Base-by-base conservation (phyloP, 2,329 filamentous ascomycete species). In the Botrytis pseudocinerea region DNA sequence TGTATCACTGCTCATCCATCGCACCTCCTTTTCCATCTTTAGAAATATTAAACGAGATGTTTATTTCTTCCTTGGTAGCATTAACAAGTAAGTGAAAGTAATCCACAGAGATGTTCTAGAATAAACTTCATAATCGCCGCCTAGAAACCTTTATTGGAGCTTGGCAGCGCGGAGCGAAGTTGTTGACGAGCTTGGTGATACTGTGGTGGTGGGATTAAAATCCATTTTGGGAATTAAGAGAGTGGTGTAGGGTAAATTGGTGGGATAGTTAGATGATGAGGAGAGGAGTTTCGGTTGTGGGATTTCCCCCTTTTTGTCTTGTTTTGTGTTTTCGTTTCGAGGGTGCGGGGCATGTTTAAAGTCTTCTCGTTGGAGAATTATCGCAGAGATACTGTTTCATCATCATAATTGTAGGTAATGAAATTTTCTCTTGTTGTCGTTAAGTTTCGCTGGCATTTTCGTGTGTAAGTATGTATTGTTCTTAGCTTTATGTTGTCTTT, bases 361-460 rank as follows among this genome's bases (percentile, higher is more conserved):
- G 14, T 16, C 7, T 12, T 12, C 5, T n/a, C 6, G 1, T 0
- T 51, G 25, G 5, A n/a, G 22, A 51, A 14, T n/a, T 4, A 6
- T 25, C 5, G 10, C 1, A n/a, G 2, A 14, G 10, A n/a, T 51
- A 14, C 1, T 12, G 0, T 25, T 0, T 0, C n/a, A 14, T 25
- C 0, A 6, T 51, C 22, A 6, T 51, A n/a, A 14, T 25, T 51
- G 4, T 51, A 7, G 5, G 48, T 51, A 9, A n/a, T n/a, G 4
- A 6, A 4, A n/a, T 51, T n/a, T 51, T 20, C 16, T 44, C 20
- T 20, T 16, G 20, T 20, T 44, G 42, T 20, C 18, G 6, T 54
- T 12, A 54, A n/a, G 0, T 16, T 0, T 54, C 12, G 5, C 12
- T 54, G 5, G 7, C 25, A 16, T 5, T 54, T 54, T 7, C 25